Percentiles rank a stretch among this genome's conserved stretches.
These are phyloP conservation scores for Patellifolia procumbens DNA, from an alignment of 179 eudicot species.

Conservation along the genomic window DNA sequence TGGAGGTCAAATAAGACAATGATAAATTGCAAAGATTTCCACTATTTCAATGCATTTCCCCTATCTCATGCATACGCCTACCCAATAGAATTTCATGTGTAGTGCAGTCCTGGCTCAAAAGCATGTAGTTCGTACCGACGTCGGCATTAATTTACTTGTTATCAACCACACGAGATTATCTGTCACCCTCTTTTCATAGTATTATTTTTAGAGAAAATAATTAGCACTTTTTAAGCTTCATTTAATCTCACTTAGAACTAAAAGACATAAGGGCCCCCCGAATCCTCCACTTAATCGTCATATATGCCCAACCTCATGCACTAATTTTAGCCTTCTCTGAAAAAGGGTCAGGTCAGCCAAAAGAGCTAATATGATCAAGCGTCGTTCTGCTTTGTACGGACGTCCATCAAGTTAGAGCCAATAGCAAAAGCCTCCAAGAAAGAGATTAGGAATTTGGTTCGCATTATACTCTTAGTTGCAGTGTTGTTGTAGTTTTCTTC, in stretches of 20 bases:
- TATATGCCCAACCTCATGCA: background rate
- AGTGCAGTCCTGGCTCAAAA: slow-evolving; percentile 22
- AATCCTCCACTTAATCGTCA: background rate
- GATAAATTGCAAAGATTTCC: slow-evolving; percentile 21
- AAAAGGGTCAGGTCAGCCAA: slow-evolving; percentile 2
- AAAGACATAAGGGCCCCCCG: background rate
- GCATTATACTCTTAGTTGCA: no score
- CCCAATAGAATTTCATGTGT: slow-evolving; percentile 12
- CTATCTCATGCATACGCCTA: slow-evolving; percentile 3
- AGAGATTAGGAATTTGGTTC: no score
- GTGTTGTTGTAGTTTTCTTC: no score
- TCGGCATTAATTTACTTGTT: background rate
- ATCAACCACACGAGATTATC: background rate
- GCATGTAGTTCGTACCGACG: slow-evolving; percentile 2
- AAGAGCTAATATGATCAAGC: background rate
- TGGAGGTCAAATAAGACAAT: slow-evolving; percentile 25
- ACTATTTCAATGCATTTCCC: slow-evolving; percentile 10
- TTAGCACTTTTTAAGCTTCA: background rate
- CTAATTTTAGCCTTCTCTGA: background rate
- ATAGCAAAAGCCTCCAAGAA: no score
- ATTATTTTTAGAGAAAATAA: background rate
- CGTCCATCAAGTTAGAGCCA: no score
- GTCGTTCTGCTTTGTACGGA: slow-evolving; percentile 2
- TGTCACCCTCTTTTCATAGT: background rate
- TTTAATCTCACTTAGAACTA: background rate